Conservation (phyloP, 192 early-diverging fungal genomes). For the Linnemannia elongata region DNA sequence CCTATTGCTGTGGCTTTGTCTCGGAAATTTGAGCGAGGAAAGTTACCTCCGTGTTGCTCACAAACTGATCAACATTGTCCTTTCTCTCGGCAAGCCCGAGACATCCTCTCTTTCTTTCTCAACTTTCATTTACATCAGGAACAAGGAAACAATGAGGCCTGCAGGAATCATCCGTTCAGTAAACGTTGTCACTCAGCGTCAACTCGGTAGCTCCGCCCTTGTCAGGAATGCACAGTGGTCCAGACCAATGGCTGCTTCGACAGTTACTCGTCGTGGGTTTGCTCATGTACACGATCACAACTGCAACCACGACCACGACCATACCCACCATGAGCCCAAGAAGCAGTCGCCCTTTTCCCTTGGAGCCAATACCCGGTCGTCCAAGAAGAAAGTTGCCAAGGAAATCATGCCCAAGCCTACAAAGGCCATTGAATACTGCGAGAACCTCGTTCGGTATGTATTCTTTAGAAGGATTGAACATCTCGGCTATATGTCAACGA, state of each 20-base stretch:
- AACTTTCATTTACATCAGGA: neutral
- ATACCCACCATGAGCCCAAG: slow-evolving; percentile 28
- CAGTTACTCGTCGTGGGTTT: neutral
- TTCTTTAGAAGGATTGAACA: neutral
- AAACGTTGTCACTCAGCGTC: neutral
- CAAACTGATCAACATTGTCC: neutral
- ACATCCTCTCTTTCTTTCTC: neutral
- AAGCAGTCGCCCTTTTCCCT: slow-evolving; percentile 51
- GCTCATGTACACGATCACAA: slow-evolving; percentile 37
- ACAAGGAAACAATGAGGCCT: neutral
- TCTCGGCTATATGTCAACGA: neutral
- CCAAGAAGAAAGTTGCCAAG: slow-evolving; percentile 9
- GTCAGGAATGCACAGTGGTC: neutral
- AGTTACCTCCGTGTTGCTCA: neutral
- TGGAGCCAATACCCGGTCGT: slow-evolving; percentile 2
- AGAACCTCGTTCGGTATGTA: slow-evolving; percentile 46
- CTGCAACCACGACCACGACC: slow-evolving; percentile 34
- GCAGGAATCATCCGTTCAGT: slow-evolving; percentile 23
- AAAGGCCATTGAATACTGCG: slow-evolving; percentile 41
- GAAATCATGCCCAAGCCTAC: slow-evolving; percentile 27
- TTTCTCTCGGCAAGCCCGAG: neutral
- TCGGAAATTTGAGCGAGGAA: neutral
- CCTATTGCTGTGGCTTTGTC: neutral
- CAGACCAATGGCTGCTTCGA: neutral
- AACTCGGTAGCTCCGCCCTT: neutral